Evolutionary conservation across 1,284 basidiomycete species (phyloP).

Genomic region (Heterobasidion annosum): DNA sequence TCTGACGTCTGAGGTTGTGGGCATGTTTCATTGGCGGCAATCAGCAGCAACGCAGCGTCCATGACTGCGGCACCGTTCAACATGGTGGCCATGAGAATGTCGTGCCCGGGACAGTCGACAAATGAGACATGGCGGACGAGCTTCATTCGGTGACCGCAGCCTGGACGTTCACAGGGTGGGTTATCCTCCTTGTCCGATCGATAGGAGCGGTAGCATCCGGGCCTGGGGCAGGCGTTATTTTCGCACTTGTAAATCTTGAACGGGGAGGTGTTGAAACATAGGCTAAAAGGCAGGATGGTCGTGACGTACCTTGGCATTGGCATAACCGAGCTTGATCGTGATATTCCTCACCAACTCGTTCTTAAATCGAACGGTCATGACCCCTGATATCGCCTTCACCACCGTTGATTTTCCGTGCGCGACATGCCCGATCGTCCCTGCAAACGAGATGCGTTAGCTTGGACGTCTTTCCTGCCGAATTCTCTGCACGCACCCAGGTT

Average conservation of each 20-base stretch:
- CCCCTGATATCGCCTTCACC: conserved; percentile 98
- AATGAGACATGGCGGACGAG: conserved; percentile 94
- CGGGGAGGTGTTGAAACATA: conserved; percentile 1
- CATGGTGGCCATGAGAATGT: conserved; percentile 99
- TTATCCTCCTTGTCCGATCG: conserved; percentile 90
- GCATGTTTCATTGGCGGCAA: conserved; percentile 97
- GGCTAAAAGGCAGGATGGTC: not conserved
- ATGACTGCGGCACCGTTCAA: conserved; percentile 99
- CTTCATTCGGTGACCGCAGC: conserved; percentile 87
- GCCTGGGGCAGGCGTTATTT: conserved; percentile 86
- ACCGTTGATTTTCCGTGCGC: conserved; percentile 99
- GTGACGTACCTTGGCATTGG: conserved; percentile 90
- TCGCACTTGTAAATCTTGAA: conserved; percentile 96
- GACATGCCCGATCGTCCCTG: conserved; percentile 94
- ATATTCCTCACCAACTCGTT: conserved; percentile 98
- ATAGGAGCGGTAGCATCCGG: conserved; percentile 92
- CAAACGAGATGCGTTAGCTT: conserved; percentile 3
- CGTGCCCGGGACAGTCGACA: conserved; percentile 93
- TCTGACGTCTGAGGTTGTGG: conserved; percentile 99
- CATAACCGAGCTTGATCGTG: conserved; percentile 98
- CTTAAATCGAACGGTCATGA: conserved; percentile 98
- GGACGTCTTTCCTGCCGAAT: conserved; percentile 1
- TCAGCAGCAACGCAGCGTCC: conserved; percentile 93
- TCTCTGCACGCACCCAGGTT: conserved; percentile 56
- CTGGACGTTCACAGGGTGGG: conserved; percentile 89